Evolutionary conservation across 805 yeast genomes (phyloP), one percentile per base, ranked within the genome.

Genomic region (Candida endomychidarum): DNA sequence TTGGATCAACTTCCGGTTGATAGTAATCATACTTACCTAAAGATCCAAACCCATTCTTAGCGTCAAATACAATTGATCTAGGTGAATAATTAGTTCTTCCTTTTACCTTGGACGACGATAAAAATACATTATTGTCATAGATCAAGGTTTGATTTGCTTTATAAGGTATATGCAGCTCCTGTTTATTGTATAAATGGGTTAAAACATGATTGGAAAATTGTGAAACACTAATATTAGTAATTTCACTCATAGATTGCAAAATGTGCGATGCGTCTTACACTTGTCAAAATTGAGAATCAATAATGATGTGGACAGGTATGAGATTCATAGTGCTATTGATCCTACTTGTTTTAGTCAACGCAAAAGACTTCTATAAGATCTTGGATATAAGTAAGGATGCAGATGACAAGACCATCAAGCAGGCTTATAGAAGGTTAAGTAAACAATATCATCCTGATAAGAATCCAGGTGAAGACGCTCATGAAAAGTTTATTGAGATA

Each of bases 401-500:
- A 0, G 72, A 74, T 37, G 96, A 87, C 17, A 81, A 76, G 50
- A 89, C 88, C 41, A 86, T 90, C 63, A 88, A 86, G 57, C 76
- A 81, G 38, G 96, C 96, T 0, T 90, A 90, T 59, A 70, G 96
- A 49, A 75, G 78, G 41, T 65, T 91, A 48, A 81, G 90, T 49
- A 83, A 87, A 59, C 86, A 86, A 56, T 88, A 77, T 62, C 99
- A 91, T 57, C 99, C 99, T 2, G 99, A 91, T 63, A 91, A 91
- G 66, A 93, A 91, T 58, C 82, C 84, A 6, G 78, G 83, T 51
- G 88, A 86, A 7, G 83, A 76, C 20, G 96, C 97, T 1, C 89
- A 86, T 49, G 82, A 84, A 36, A 82, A 78, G 63, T 93, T 90
- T 59, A 82, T 93, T 37, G 95, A 89, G 61, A 77, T 93, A 20